These are phyloP conservation scores for Ophiostoma triangulosporum DNA, from an alignment of 2,329 filamentous ascomycete species.

Conservation along the genomic window DNA sequence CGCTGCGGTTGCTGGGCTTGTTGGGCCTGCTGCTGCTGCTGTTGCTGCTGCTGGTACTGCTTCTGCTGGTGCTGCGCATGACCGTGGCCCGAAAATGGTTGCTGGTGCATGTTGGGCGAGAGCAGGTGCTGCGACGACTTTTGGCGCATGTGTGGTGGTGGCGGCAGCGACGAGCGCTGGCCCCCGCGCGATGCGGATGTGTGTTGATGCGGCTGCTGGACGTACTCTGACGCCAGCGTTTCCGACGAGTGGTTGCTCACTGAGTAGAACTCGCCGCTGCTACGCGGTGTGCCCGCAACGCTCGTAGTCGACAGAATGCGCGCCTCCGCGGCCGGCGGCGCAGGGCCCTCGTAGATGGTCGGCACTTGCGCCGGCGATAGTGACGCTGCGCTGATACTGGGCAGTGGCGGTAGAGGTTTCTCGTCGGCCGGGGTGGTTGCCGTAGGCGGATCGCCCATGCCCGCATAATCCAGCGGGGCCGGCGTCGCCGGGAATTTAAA, in stretches of 20 bases:
- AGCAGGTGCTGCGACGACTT: conserved; percentile 21
- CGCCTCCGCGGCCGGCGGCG: conserved; percentile 39
- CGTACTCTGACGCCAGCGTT: conserved; percentile 81
- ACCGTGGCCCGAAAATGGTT: background rate
- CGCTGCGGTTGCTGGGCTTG: conserved; percentile 20
- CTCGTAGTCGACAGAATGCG: conserved; percentile 68
- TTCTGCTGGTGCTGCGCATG: background rate
- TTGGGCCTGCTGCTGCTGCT: conserved; percentile 6
- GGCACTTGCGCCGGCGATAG: conserved; percentile 23
- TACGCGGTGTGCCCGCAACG: conserved; percentile 66
- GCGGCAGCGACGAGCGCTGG: background rate
- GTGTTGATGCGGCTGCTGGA: conserved; percentile 29
- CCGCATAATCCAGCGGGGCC: background rate
- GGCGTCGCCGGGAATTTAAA: conserved; percentile 37
- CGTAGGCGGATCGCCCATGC: background rate
- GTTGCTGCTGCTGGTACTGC: conserved; percentile 2
- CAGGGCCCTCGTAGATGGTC: conserved; percentile 33
- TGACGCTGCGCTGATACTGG: background rate
- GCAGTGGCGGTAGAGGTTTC: conserved; percentile 21
- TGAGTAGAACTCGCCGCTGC: conserved; percentile 90
- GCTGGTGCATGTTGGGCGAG: conserved; percentile 5
- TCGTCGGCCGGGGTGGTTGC: conserved; percentile 13
- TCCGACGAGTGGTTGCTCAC: conserved; percentile 91
- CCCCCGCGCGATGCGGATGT: conserved; percentile 27
- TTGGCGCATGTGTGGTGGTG: conserved; percentile 32